phyloP scores from a whole-genome alignment of 2,329 filamentous ascomycete genomes.

The Trichophyton benhamiae region DNA sequence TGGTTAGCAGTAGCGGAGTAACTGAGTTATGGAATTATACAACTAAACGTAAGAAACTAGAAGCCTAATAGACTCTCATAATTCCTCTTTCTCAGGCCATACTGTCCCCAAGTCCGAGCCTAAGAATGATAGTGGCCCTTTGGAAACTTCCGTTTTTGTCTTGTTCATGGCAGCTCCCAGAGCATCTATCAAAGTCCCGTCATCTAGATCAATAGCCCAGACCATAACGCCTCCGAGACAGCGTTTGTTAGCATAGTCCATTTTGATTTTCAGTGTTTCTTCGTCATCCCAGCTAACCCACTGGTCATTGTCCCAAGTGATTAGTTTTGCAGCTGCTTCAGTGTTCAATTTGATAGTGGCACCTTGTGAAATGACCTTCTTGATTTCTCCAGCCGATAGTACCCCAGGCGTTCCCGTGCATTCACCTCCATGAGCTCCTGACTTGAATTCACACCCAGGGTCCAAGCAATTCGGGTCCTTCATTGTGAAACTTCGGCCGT shows the following conservation, averaged over 20 bases:
- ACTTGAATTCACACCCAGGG: conserved; percentile 22
- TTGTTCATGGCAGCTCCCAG: conserved; percentile 1
- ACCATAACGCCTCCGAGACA: conserved; percentile 19
- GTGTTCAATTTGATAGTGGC: conserved; percentile 13
- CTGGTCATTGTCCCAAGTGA: conserved; percentile 19
- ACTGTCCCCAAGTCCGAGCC: not conserved
- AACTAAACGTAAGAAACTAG: too few species aligned
- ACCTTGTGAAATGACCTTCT: conserved; percentile 14
- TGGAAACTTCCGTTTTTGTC: not conserved
- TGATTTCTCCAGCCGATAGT: conserved; percentile 25
- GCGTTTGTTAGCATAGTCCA: conserved; percentile 20
- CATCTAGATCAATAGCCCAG: conserved; percentile 10
- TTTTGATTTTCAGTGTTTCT: conserved; percentile 25
- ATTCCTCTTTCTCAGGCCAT: not conserved
- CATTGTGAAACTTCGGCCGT: conserved; percentile 19
- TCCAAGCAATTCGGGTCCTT: conserved; percentile 18
- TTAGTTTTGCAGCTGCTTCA: conserved; percentile 19
- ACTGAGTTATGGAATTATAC: too few species aligned
- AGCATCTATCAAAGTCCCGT: conserved; percentile 7
- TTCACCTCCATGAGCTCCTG: conserved; percentile 16
- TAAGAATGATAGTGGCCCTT: not conserved
- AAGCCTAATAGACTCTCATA: too few species aligned
- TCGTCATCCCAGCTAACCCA: conserved; percentile 25
- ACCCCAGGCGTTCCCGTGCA: conserved; percentile 21
- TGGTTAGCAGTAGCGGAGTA: too few species aligned